Base-by-base conservation (phyloP, 1,284 basidiomycete species). In the Fomes fomentarius region DNA sequence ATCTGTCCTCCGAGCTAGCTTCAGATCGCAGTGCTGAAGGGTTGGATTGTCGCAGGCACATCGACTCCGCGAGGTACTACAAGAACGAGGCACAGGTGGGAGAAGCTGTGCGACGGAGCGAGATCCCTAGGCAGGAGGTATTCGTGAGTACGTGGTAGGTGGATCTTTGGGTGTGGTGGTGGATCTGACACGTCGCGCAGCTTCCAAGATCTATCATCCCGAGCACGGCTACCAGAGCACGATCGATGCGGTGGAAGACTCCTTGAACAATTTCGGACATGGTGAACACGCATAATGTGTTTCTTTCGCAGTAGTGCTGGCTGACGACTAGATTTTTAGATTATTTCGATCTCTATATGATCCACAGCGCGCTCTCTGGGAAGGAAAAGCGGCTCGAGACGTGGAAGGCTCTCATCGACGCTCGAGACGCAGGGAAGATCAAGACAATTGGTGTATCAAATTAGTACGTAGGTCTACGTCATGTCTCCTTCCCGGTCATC, bases 31-130 rank as follows among this genome's bases (percentile, higher is more conserved):
- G n/a, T n/a, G n/a, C n/a, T n/a, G n/a, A n/a, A n/a, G n/a, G n/a
- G n/a, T n/a, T n/a, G n/a, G n/a, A n/a, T n/a, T n/a, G n/a, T n/a
- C n/a, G 14, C 40, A 81, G 85, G 54, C 87, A 88, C 60, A 71
- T 89, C 47, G 88, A 91, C 63, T 80, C 83, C 2, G 90, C 91
- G 0, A 84, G 88, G 59, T 75, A 76, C 25, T 94, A 94, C 70
- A 72, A 75, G 47, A 94, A 94, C 63, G 91, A 94, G 67, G 76
- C 77, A 1, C 71, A 75, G 12, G 84, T 86, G 14, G 83, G 85
- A 4, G 69, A 76, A 35, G 87, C 85, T 0, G 67, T 90, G 12
- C 70, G 73, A 17, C 75, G 80, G 52, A 81, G 79, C 47, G 79
- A 79, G 0, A 56, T 88, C 5, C 64, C 73, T 0, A 69, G 86